phyloP scores from a whole-genome alignment of 2,329 filamentous ascomycete species.

The Tothia fuscella region DNA sequence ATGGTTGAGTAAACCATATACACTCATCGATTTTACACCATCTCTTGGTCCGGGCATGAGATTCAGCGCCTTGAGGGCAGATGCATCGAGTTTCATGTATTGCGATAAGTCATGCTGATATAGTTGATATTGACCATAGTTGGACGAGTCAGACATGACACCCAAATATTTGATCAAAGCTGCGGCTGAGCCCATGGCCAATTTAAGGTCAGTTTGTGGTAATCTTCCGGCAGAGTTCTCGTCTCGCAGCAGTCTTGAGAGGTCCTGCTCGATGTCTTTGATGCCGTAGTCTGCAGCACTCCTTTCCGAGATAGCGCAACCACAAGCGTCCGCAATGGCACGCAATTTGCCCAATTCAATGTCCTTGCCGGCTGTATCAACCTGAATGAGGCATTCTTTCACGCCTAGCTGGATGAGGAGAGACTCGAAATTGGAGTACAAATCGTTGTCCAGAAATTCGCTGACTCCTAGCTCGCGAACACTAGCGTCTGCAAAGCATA shows the following conservation, averaged over 20 bases:
- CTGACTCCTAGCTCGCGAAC: conserved; percentile 91
- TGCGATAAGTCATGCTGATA: conserved; percentile 96
- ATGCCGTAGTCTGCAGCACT: conserved; percentile 66
- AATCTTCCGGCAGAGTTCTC: conserved; percentile 65
- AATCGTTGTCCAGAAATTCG: conserved; percentile 56
- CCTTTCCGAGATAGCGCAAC: conserved; percentile 77
- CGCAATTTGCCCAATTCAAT: conserved; percentile 77
- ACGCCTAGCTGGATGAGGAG: conserved; percentile 92
- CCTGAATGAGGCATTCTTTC: conserved; percentile 80
- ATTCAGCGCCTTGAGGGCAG: conserved; percentile 86
- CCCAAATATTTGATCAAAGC: conserved; percentile 90
- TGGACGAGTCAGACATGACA: conserved; percentile 79
- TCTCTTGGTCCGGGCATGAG: conserved; percentile 93
- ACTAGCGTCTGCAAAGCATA: conserved; percentile 95
- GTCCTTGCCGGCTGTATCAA: conserved; percentile 70
- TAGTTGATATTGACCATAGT: conserved; percentile 93
- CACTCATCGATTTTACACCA: conserved; percentile 92
- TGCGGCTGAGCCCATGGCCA: conserved; percentile 91
- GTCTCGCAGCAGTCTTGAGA: conserved; percentile 76
- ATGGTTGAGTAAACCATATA: conserved; percentile 88
- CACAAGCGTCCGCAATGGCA: conserved; percentile 84
- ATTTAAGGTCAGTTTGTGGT: conserved; percentile 82
- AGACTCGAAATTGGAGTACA: conserved; percentile 92
- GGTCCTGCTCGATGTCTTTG: conserved; percentile 91
- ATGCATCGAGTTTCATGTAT: conserved; percentile 96